phyloP scores from a whole-genome alignment of 257 asterid genomes.

The Lantana camara region DNA sequence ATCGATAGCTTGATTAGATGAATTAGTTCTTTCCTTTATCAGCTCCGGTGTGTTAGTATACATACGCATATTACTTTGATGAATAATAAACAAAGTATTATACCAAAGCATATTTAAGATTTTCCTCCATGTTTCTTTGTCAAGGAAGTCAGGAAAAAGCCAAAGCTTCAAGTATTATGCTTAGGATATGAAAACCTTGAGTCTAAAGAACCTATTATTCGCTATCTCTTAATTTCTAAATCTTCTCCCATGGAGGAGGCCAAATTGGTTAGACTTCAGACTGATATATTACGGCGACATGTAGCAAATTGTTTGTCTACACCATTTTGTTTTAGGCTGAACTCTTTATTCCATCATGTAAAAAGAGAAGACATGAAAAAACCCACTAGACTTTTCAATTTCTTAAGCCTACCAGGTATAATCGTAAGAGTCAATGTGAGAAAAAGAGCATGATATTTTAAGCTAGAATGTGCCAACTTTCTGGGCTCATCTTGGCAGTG shows the following conservation, averaged over 20 bases:
- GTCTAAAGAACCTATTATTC: not conserved
- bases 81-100: no score
- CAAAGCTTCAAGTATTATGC: not conserved
- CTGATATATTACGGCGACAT: not conserved
- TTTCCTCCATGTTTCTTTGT: constrained; percentile 1
- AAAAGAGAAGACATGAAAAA: not conserved
- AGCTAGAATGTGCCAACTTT: no score
- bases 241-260: not conserved
- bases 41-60: no score
- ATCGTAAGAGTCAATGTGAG: not conserved
- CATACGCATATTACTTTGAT: no score
- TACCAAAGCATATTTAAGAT: not conserved
- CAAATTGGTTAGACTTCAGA: not conserved
- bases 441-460: not conserved
- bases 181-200: not conserved
- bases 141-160: not conserved
- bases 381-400: not conserved
- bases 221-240: not conserved
- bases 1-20: no score
- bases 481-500: no score
- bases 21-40: no score
- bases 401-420: not conserved
- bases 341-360: not conserved
- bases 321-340: not conserved
- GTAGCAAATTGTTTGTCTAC: not conserved